Conservation (phyloP, 2,329 filamentous ascomycete genomes). For the Ceratocystis eucalypticola region DNA sequence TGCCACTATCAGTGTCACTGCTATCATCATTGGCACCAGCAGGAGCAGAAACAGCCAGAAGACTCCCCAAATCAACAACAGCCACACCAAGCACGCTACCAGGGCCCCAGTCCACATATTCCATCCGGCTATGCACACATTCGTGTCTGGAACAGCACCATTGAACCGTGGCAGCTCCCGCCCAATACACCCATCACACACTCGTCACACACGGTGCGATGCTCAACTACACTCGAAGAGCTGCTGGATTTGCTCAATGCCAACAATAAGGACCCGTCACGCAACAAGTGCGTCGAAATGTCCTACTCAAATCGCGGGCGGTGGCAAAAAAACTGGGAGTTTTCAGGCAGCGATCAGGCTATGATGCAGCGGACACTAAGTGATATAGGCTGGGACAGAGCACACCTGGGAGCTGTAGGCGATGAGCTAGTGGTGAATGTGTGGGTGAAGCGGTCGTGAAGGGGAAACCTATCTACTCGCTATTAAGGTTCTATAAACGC, state of each 20-base stretch:
- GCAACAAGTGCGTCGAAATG: constrained; percentile 46
- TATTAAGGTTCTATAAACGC: too few species aligned
- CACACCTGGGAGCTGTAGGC: constrained; percentile 33
- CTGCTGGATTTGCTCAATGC: constrained; percentile 47
- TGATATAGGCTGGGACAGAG: constrained; percentile 45
- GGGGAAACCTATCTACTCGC: too few species aligned
- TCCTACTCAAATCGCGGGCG: constrained; percentile 40
- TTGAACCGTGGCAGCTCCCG: constrained; percentile 38
- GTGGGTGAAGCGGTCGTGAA: constrained; percentile 33
- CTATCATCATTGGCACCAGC: not conserved
- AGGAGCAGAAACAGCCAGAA: not conserved
- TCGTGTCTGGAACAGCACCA: constrained; percentile 9
- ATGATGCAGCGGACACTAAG: constrained; percentile 37
- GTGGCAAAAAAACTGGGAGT: constrained; percentile 45
- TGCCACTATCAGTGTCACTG: not conserved
- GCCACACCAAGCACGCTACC: not conserved
- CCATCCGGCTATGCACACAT: constrained; percentile 20
- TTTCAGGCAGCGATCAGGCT: constrained; percentile 37
- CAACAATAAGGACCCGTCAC: constrained; percentile 34
- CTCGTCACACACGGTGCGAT: constrained; percentile 39
- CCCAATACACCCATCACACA: constrained; percentile 33
- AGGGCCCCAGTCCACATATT: constrained; percentile 16
- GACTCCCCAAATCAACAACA: not conserved
- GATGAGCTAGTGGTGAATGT: constrained; percentile 45
- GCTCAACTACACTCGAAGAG: constrained; percentile 39